Base-by-base conservation (phyloP, 73 alveolate species). In the Tetrahymena malaccensis region DNA sequence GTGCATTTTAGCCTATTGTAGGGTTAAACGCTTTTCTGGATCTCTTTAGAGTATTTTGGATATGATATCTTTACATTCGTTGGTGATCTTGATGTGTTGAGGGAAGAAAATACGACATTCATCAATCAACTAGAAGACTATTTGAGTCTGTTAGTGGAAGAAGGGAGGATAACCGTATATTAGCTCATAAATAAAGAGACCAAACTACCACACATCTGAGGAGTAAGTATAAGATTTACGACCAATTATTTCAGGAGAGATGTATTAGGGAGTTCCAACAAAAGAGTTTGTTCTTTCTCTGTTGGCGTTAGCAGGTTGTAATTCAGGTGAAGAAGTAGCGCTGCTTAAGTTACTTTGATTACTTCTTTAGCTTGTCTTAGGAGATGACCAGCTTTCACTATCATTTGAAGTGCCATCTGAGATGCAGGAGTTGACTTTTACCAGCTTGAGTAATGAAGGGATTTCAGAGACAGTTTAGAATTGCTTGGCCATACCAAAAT, bases 141-240 rank as follows among this genome's bases (percentile, higher is more conserved):
- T 22, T 55, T 97, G 96, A 34, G 94, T 19, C 93, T 96, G 95
- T 56, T 97, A 84, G 85, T 96, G 43, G 93, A 94, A 97, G 94
- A 96, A 97, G 43, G 98, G 98, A 33, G 98, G 98, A 17, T 96
- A 93, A 19, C 98, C 98, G 96, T 89, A 96, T 33, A 97, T 43
- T 96, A 97, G 84, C 94, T 97, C 98, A 94, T 96, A 97, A 27
- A 97, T 85, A 21, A 97, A 94, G 43, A 95, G 94, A 7, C 99
- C 99, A 40, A 96, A 96, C 13, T 97, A 95, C 99, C 99, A 97
- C 96, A 97, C 96, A 96, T 97, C 99, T 13, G 97, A 50, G 5
- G 58, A 34, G 17, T 85, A 85, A 27, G 55, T 85, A 34, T 85
- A 38, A 1, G 25, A 17, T 43, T 40, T 93, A 50, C 97, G 84